Base-by-base conservation (phyloP, 179 eudicot genomes). In the Beta corolliflora region DNA sequence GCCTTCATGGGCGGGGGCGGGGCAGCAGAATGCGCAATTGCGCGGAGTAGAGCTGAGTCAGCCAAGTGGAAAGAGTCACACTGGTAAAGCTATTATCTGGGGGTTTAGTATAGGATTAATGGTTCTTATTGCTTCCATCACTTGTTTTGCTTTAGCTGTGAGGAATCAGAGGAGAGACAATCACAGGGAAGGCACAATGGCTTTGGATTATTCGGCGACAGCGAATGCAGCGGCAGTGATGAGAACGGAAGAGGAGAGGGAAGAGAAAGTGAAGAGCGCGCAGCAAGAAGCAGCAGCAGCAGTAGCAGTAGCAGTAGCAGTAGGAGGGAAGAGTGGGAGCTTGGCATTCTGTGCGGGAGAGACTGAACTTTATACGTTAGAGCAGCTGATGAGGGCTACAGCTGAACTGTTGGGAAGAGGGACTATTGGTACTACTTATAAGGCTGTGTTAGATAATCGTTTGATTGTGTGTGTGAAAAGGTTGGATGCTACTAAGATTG, bases 361-460 rank as follows among this genome's bases (percentile, higher is more conserved):
- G 64, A 82, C 73, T 52, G 83, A 84, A 78, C 66, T 85, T 18
- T 88, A 88, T 31, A 81, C 85, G 13, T 78, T 92, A 78, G 95
- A 90, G 3, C 92, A 92, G n/a, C 56, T 92, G 83, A 87, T 92
- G 92, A 89, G 81, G 23, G 95, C 85, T 0, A 90, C 95, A 7
- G 95, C 95, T 5, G 93, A 92, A 82, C 68, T 92, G 83, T 58
- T 92, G 23, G 95, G 95, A 56, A 88, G 89, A 31, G 95, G 95
- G 68, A 84, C 84, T 18, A 64, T 90, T 71, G 95, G 93, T 84
- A 88, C 92, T 59, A 88, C 93, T 1, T 92, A 92, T 66, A 90
- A 88, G 88, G 95, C 91, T 4, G 91, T 84, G 80, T 78, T 92
- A 64, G 93, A 90, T 14, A 85, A 87, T 52, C 89, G 91, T 29